A percentile compares a stretch with the other conserved stretches of the same genome.
Conservation (phyloP, 208 protist genomes). For the Acanthamoeba lenticulata region DNA sequence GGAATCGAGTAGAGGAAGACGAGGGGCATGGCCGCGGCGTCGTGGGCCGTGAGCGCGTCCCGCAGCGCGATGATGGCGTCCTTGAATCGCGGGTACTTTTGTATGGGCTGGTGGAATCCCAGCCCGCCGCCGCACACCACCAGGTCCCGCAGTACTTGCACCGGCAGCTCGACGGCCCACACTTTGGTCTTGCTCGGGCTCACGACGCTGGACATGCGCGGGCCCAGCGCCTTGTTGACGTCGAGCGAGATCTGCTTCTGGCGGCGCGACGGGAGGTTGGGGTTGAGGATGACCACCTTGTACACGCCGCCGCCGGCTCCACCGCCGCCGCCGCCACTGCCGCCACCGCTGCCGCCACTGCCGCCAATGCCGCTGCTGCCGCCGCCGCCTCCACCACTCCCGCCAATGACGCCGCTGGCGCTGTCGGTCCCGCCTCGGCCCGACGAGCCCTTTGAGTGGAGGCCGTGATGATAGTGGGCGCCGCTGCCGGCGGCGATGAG, state of each 20-base stretch:
- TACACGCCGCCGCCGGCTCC: background rate
- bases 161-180: conserved; percentile 48
- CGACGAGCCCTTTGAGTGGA: no score
- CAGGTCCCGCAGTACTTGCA: conserved; percentile 50
- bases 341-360: background rate
- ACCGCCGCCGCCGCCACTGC: background rate
- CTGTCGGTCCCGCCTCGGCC: no score
- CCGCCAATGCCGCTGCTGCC: no score
- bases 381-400: no score
- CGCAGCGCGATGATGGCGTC: conserved; percentile 41
- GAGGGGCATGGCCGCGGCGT: background rate
- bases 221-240: conserved; percentile 1
- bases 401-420: no score
- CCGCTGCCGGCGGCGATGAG: no score
- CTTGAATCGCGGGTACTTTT: conserved; percentile 62
- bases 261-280: background rate
- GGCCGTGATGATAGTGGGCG: no score
- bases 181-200: conserved; percentile 21
- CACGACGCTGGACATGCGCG: background rate
- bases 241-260: conserved; percentile 53
- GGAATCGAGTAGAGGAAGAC: conserved; percentile 50
- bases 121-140: background rate
- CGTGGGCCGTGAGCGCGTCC: background rate
- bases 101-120: conserved; percentile 13
- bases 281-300: conserved; percentile 46